Evolutionary conservation across 257 asterid genomes (phyloP).

Genomic region (Primulina eburnea): DNA sequence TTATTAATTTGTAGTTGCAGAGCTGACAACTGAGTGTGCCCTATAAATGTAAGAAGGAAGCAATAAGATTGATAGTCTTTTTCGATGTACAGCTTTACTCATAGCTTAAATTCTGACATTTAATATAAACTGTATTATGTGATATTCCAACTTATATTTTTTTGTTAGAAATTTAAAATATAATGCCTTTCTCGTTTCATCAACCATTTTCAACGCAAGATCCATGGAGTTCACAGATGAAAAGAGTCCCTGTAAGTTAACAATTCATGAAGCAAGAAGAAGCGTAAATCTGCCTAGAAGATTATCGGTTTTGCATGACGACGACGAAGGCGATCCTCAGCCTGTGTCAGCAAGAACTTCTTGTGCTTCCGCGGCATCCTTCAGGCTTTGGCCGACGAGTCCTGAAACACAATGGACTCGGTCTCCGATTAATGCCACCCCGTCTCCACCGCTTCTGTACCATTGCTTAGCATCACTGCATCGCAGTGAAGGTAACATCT

Average conservation of each 20-base stretch:
- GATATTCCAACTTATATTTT: too few species aligned
- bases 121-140: too few species aligned
- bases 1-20: too few species aligned
- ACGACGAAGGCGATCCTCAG: conserved; percentile 32
- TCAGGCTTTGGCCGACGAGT: conserved; percentile 34
- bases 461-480: conserved; percentile 70
- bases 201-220: not conserved
- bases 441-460: conserved; percentile 47
- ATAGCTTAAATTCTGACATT: not conserved
- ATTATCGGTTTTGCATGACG: conserved; percentile 44
- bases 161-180: not conserved
- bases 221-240: conserved; percentile 45
- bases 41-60: not conserved
- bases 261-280: conserved; percentile 41
- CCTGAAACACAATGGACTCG: conserved; percentile 64
- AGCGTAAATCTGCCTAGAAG: conserved; percentile 42
- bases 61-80: not conserved
- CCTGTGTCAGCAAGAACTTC: conserved; percentile 56
- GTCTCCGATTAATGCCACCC: conserved; percentile 42
- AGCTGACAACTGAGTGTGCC: too few species aligned
- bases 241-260: conserved; percentile 35
- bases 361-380: conserved; percentile 51
- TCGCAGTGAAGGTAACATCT: conserved; percentile 52
- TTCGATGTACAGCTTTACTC: not conserved
- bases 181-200: not conserved